Evolutionary conservation across 2,329 filamentous ascomycete genomes (phyloP).

Genomic region (Drechslerella stenobrocha): DNA sequence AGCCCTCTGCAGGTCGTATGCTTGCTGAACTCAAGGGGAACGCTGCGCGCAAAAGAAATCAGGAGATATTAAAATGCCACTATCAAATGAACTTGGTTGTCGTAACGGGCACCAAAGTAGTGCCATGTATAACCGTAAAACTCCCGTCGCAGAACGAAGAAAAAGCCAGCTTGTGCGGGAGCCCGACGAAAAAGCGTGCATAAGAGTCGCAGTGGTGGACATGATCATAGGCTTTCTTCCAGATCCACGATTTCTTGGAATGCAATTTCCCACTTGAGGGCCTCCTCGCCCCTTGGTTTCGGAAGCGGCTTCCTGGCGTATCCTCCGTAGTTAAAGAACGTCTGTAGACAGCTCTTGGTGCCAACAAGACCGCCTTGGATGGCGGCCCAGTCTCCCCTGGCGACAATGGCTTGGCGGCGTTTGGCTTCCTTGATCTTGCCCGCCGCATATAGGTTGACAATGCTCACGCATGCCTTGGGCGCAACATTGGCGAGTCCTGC

Average conservation of each 20-base stretch:
- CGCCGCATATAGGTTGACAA: slow-evolving; percentile 74
- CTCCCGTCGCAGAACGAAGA: slow-evolving; percentile 35
- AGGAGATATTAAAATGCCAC: slow-evolving; percentile 22
- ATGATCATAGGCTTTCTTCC: slow-evolving; percentile 42
- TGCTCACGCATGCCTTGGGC: slow-evolving; percentile 75
- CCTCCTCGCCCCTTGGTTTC: slow-evolving; percentile 64
- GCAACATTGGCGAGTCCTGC: slow-evolving; percentile 83
- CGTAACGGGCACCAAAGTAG: slow-evolving; percentile 26
- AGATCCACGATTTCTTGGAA: slow-evolving; percentile 46
- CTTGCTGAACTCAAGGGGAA: not conserved
- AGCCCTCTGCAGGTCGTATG: slow-evolving; percentile 10
- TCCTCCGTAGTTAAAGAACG: slow-evolving; percentile 79
- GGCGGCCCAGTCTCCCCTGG: slow-evolving; percentile 77
- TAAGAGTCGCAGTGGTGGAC: too few species aligned
- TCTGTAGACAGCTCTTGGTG: slow-evolving; percentile 81
- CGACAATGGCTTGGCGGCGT: slow-evolving; percentile 74
- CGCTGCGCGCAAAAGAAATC: not conserved
- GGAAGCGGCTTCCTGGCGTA: slow-evolving; percentile 73
- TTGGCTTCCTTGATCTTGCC: slow-evolving; percentile 76
- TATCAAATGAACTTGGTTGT: slow-evolving; percentile 25
- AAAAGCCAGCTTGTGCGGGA: slow-evolving; percentile 1
- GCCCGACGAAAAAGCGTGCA: too few species aligned
- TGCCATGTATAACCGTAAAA: slow-evolving; percentile 26
- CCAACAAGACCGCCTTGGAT: slow-evolving; percentile 81
- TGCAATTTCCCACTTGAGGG: slow-evolving; percentile 54